Evolutionary conservation across 225 moss, liverwort and hornwort genomes (phyloP), one percentile per base, ranked within the genome.

Genomic region (Ulota crispa): DNA sequence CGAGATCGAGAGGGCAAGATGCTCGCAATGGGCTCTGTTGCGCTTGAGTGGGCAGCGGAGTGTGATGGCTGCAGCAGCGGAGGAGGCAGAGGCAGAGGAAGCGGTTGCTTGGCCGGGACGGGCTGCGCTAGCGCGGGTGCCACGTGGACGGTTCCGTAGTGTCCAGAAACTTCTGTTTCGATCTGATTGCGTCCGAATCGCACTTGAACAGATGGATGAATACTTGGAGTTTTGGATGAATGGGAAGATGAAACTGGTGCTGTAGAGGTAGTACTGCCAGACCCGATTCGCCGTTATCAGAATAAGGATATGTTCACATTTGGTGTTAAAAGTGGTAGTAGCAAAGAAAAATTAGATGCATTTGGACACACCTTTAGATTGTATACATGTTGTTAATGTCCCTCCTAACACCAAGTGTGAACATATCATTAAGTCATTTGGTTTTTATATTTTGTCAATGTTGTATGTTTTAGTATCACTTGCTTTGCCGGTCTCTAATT

Each of bases 91-190:
- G 50, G 18, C 50, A 50, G 50, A 50, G 18, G 50, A 50, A 36
- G 34, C 11, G 21, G 70, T 39, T 36, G 60, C 59, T 5, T 24
- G 57, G 57, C 57, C 23, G 62, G 61, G 28, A 8, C 8, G 53
- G 76, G 57, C 56, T 0, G 23, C 24, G 5, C 10, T 63, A 14
- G 6, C 36, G 61, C 50, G 24, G 57, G 79, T 50, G 30, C 27
- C 41, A 21, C 0, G 2, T 23, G 6, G 62, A 64, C 57, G 70
- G 53, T 71, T 68, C 74, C 14, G 16, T 19, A 63, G 27, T 12
- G 2, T 84, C 87, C 3, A 55, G 87, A 87, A n/a, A 32, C 34
- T 87, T 87, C 84, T 68, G 20, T 9, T 43, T 34, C 15, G 24
- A 72, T 50, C 72, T 37, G 28, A 59, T 77, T 1, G 52, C 3